Evolutionary conservation across 208 protist species (phyloP).

Genomic region (Acanthamoeba triangularis): DNA sequence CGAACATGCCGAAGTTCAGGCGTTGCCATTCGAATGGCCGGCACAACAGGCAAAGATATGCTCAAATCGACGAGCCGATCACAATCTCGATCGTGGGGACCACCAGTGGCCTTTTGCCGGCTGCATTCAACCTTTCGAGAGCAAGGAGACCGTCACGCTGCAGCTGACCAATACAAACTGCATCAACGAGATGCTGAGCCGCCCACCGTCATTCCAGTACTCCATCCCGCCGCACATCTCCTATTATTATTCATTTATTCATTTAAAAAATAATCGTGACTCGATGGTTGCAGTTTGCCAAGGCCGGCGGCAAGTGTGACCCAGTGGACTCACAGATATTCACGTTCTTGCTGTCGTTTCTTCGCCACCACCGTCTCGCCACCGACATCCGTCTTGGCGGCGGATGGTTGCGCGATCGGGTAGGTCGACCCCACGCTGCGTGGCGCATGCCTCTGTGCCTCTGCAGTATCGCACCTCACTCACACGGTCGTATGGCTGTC

Average conservation of each 20-base stretch:
- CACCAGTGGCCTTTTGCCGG: no score
- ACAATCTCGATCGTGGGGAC: no score
- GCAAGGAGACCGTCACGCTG: no score
- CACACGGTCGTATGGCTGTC: neutral
- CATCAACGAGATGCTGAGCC: no score
- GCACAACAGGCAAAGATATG: no score
- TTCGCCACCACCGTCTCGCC: neutral
- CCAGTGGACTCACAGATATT: neutral
- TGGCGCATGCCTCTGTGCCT: neutral
- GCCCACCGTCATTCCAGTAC: no score
- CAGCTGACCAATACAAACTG: no score
- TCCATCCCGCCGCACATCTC: fast-evolving
- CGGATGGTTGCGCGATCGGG: constrained; percentile 34
- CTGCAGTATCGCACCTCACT: neutral
- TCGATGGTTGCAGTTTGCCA: constrained; percentile 19
- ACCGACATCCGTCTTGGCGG: constrained; percentile 27
- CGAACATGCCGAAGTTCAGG: no score
- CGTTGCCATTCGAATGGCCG: no score
- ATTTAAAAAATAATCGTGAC: neutral
- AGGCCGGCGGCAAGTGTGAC: constrained; percentile 40
- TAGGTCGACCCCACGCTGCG: neutral
- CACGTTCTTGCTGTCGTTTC: constrained; percentile 24
- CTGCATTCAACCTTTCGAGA: no score
- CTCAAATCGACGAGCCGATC: no score
- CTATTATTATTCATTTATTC: neutral